phyloP scores from a whole-genome alignment of 2,329 filamentous ascomycete genomes.

The Fusarium buharicum region DNA sequence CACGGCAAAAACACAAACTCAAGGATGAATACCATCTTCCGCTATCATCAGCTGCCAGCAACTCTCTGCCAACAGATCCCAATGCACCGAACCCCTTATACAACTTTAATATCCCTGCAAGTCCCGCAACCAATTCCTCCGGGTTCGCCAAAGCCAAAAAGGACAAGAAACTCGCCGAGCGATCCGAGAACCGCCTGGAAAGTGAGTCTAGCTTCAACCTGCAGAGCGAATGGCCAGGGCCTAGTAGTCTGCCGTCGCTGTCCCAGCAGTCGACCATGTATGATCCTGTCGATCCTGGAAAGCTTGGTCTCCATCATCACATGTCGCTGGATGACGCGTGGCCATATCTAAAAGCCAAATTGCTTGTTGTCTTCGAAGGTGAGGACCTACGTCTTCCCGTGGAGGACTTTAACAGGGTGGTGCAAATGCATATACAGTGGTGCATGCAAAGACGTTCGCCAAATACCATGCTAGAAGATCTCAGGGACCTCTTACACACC shows the following conservation, averaged over 20 bases:
- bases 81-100: constrained; percentile 80
- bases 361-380: constrained; percentile 82
- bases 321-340: constrained; percentile 83
- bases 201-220: constrained; percentile 59
- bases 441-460: constrained; percentile 80
- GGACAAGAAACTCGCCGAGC: constrained; percentile 83
- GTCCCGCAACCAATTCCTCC: constrained; percentile 71
- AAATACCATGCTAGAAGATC: constrained; percentile 77
- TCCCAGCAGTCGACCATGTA: constrained; percentile 58
- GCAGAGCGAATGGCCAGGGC: constrained; percentile 62
- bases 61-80: constrained; percentile 79
- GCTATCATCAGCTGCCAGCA: constrained; percentile 79
- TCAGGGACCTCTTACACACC: constrained; percentile 78
- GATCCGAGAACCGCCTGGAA: constrained; percentile 62
- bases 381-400: constrained; percentile 83
- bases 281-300: constrained; percentile 65
- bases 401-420: constrained; percentile 84
- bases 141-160: constrained; percentile 85
- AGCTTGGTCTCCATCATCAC: constrained; percentile 70
- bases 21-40: constrained; percentile 79
- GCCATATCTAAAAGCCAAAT: constrained; percentile 80
- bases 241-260: constrained; percentile 62
- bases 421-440: constrained; percentile 80
- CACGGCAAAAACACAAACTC: constrained; percentile 81
- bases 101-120: constrained; percentile 79